phyloP scores from a whole-genome alignment of 106 monocot genomes.

The Posidonia australis region DNA sequence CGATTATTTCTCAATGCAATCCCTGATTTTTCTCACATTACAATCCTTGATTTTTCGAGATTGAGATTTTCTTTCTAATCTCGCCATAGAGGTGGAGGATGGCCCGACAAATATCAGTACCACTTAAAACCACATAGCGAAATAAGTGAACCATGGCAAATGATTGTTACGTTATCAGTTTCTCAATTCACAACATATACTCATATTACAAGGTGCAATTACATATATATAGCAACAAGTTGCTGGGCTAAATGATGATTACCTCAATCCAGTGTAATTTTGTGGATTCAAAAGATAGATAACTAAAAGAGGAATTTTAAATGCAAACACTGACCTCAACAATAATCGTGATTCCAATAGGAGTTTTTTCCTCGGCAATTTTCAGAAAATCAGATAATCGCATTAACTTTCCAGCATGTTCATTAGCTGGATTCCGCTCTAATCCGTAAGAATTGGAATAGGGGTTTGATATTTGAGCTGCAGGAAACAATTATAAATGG shows the following conservation, averaged over 20 bases:
- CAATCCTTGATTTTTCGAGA: no score
- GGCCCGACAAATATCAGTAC: no score
- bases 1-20: no score
- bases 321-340: constrained; percentile 36
- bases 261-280: not conserved
- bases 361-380: constrained; percentile 35
- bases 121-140: no score
- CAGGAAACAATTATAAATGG: not conserved
- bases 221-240: not conserved
- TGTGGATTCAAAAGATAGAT: not conserved
- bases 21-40: no score
- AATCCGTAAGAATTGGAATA: constrained; percentile 7
- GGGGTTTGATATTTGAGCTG: constrained; percentile 10
- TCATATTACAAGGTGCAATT: not conserved
- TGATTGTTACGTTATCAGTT: no score
- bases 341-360: constrained; percentile 45
- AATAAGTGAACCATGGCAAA: no score
- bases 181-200: not conserved
- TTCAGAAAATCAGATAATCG: constrained; percentile 51
- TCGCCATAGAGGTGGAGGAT: no score
- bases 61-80: no score
- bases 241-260: not conserved
- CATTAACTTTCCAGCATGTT: constrained; percentile 45
- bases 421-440: constrained; percentile 42
- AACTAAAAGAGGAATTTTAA: not conserved